Evolutionary conservation across 805 yeast species (phyloP).

Genomic region (Maudiozyma bulderi): DNA sequence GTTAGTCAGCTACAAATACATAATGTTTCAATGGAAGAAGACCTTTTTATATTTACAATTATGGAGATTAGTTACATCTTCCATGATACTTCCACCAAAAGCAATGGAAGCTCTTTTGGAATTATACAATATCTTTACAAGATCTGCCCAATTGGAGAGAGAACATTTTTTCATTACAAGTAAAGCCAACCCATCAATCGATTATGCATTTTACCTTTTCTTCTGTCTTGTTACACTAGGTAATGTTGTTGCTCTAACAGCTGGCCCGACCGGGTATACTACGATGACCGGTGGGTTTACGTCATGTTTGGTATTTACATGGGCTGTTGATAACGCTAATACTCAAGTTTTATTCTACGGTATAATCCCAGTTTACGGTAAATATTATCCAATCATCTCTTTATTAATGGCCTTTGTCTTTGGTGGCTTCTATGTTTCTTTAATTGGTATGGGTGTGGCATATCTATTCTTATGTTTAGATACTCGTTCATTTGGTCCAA

Average conservation of each 20-base stretch:
- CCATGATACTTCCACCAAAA: conserved; percentile 15
- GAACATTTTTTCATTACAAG: conserved; percentile 12
- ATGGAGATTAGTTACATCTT: conserved; percentile 25
- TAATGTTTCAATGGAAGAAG: conserved; percentile 14
- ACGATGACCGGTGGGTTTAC: conserved; percentile 19
- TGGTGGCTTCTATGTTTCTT: conserved; percentile 37
- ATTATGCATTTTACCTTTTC: conserved; percentile 20
- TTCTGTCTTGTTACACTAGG: conserved; percentile 14
- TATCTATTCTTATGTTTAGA: conserved; percentile 56
- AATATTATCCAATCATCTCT: conserved; percentile 38
- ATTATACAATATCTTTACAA: conserved; percentile 20
- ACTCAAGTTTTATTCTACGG: conserved; percentile 44
- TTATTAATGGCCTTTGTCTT: conserved; percentile 33
- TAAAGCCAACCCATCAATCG: conserved; percentile 9
- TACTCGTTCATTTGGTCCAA: conserved; percentile 44
- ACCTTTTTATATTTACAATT: conserved; percentile 14
- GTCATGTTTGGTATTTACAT: conserved; percentile 41
- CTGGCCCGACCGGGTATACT: conserved; percentile 9
- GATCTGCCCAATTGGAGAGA: conserved; percentile 21
- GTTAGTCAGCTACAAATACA: conserved; percentile 18
- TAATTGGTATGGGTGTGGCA: conserved; percentile 44
- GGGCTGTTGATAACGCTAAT: conserved; percentile 51
- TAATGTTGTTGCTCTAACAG: conserved; percentile 4
- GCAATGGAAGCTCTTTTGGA: conserved; percentile 22
- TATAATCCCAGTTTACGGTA: conserved; percentile 47